Base-by-base conservation (phyloP, 163 green algal species). In the Chlamydomonas reinhardtii region DNA sequence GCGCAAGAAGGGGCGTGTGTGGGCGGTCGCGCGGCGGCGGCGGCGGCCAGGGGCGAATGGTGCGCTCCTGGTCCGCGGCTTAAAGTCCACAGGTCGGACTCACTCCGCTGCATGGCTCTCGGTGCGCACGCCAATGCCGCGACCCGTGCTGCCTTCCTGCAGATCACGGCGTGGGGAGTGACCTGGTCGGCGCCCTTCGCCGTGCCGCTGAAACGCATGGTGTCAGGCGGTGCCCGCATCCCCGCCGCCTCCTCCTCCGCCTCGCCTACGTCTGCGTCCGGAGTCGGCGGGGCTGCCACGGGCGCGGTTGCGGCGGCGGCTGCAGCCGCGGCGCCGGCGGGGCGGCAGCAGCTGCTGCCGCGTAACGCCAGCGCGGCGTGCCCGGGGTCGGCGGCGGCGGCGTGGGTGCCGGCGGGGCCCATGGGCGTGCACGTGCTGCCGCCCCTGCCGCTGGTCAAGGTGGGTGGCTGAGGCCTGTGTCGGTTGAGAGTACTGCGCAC, bases 401-500 rank as follows among this genome's bases (percentile, higher is more conserved):
- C 29, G 4, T 78, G 39, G 34, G 27, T 19, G 34, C 68, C 79
- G 19, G 73, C 78, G 66, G 34, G 35, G 15, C n/a, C 65, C 6
- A 72, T 87, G 25, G 65, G 31, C 17, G 82, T 92, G 15, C 68
- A 61, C 24, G 89, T 92, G 62, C 89, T 90, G 70, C 89, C 85
- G 19, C 74, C 48, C 11, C 81, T 92, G 61, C 89, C 89, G 0
- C 81, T 89, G 6, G 29, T 92, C 31, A 82, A 86, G 84, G 88
- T 89, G 65, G 2, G 79, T n/a, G 29, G 72, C 12, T 6, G 4
- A 6, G 43, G 37, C 43, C 43, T 16, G 43, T 54, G 43, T 54
- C n/a, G n/a, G n/a, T n/a, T n/a, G n/a, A n/a, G n/a, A n/a, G n/a
- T n/a, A n/a, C n/a, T 54, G 43, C 43, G 43, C 11, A 11, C 43